Evolutionary conservation across 2,329 filamentous ascomycete genomes (phyloP).

Genomic region (Cladosporium cucumerinum): DNA sequence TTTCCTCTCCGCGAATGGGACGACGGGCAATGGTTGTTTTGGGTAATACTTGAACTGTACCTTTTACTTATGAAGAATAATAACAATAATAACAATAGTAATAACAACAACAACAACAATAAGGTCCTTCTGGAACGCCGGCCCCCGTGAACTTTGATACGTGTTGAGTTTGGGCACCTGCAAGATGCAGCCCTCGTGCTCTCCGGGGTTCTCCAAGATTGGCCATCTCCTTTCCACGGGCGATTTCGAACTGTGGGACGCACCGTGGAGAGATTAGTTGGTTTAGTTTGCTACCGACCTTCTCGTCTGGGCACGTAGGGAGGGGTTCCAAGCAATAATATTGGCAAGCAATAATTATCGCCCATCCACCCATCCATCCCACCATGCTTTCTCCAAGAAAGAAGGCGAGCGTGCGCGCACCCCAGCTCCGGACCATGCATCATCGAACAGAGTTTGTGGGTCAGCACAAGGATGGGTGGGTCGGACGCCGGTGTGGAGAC

Average conservation of each 20-base stretch:
- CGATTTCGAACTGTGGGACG: background rate
- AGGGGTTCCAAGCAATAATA: background rate
- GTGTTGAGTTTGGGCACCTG: background rate
- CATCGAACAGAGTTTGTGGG: constrained; percentile 10
- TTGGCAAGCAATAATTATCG: background rate
- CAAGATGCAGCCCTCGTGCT: background rate
- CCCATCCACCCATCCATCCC: background rate
- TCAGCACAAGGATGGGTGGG: background rate
- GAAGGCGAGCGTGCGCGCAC: background rate
- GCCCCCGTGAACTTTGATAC: background rate
- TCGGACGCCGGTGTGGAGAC: background rate
- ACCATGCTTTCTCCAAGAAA: background rate
- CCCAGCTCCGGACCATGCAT: background rate
- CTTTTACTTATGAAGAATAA: background rate
- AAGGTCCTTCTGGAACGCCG: background rate
- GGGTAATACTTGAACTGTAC: background rate
- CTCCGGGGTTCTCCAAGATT: background rate
- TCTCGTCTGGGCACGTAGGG: background rate
- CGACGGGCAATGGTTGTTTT: background rate
- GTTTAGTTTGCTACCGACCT: background rate
- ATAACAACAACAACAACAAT: background rate
- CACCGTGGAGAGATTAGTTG: background rate
- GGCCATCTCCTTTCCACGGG: background rate
- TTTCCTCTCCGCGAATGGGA: background rate
- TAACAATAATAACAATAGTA: background rate